Evolutionary conservation across 2,329 filamentous ascomycete genomes (phyloP).

Genomic region (Teratosphaeria epicoccoides): DNA sequence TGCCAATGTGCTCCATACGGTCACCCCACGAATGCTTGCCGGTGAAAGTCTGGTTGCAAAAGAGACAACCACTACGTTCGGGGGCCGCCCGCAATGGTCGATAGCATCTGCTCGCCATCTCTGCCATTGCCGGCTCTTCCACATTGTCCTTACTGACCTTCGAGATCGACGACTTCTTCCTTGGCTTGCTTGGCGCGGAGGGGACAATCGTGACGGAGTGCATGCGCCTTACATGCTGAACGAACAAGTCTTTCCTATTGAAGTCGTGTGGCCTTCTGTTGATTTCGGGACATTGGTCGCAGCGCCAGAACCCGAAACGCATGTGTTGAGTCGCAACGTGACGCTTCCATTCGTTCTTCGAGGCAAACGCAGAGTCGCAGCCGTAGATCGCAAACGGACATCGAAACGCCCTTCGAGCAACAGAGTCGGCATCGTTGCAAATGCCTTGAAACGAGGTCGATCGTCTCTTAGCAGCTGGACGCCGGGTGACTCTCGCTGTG

Average conservation of each 20-base stretch:
- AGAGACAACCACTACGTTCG: conserved; percentile 49
- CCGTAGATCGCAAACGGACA: conserved; percentile 74
- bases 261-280: conserved; percentile 49
- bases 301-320: conserved; percentile 63
- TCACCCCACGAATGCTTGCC: conserved; percentile 63
- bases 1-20: conserved; percentile 77
- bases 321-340: conserved; percentile 76
- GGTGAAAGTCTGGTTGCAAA: conserved; percentile 54
- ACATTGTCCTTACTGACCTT: conserved; percentile 5
- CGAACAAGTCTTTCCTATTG: conserved; percentile 87
- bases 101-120: conserved; percentile 51
- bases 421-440: not conserved
- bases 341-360: conserved; percentile 93
- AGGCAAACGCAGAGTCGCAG: conserved; percentile 60
- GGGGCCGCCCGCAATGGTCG: conserved; percentile 54
- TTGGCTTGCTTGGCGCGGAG: conserved; percentile 15
- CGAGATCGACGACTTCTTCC: conserved; percentile 28
- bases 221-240: conserved; percentile 79
- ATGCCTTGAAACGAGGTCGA: conserved; percentile 4
- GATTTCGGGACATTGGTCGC: conserved; percentile 47
- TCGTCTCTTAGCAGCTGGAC: conserved; percentile 6
- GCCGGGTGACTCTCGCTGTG: conserved; percentile 9
- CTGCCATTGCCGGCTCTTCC: conserved; percentile 25
- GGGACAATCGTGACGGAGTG: conserved; percentile 36
- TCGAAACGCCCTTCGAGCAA: conserved; percentile 41